phyloP scores from a whole-genome alignment of 2,329 filamentous ascomycete species.

The Aureobasidium uvarum region DNA sequence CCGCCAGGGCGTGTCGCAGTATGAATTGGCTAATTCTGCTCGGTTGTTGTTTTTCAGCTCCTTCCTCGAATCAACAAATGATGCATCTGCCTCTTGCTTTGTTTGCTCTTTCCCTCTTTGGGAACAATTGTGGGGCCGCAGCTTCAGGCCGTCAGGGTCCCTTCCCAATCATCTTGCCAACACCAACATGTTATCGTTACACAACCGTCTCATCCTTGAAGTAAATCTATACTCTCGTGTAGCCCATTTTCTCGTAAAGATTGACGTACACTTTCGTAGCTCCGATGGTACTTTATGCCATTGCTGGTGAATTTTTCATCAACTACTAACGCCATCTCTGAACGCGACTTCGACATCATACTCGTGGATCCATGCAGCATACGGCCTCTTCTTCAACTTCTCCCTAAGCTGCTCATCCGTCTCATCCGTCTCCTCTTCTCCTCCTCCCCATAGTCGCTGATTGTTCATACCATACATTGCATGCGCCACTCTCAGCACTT shows the following conservation, averaged over 20 bases:
- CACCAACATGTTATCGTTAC: neutral
- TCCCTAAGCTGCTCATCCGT: conserved; percentile 33
- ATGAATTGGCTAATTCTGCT: conserved; percentile 14
- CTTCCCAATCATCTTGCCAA: neutral
- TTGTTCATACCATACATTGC: conserved; percentile 31
- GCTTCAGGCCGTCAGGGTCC: neutral
- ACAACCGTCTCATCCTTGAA: neutral
- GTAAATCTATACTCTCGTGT: no score
- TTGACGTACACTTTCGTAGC: no score
- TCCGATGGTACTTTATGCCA: no score
- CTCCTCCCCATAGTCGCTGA: conserved; percentile 27
- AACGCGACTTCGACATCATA: conserved; percentile 33
- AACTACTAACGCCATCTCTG: neutral
- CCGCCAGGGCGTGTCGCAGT: conserved; percentile 21
- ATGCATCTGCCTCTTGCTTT: conserved; percentile 1
- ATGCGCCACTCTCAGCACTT: conserved; percentile 34
- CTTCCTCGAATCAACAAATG: neutral
- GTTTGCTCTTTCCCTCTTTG: conserved; percentile 13
- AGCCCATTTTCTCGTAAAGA: no score
- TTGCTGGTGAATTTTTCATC: no score
- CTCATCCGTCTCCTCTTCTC: conserved; percentile 32
- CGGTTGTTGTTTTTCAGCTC: conserved; percentile 9
- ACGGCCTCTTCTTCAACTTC: conserved; percentile 31
- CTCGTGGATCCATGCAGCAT: conserved; percentile 35
- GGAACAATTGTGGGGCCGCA: neutral